Conservation (phyloP, 2,329 filamentous ascomycete species). For the Chaetomiaceae sp. region DNA sequence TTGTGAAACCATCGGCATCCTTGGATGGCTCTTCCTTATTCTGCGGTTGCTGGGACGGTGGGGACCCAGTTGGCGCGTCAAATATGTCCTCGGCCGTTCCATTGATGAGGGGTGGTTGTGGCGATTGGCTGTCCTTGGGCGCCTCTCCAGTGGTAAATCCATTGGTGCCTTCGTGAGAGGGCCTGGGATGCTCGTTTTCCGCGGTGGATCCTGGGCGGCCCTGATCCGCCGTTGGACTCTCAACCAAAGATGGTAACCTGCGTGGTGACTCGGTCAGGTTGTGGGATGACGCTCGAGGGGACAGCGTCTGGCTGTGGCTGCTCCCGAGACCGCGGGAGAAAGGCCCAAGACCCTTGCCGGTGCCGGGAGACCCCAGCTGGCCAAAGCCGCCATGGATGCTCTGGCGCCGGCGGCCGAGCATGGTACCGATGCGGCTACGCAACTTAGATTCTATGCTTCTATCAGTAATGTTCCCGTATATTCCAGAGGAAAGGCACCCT, state of each 20-base stretch:
- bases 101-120: slow-evolving; percentile 40
- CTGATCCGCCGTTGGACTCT: slow-evolving; percentile 45
- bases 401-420: slow-evolving; percentile 61
- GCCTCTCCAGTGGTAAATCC: slow-evolving; percentile 29
- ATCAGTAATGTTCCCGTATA: slow-evolving; percentile 3
- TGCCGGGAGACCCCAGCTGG: slow-evolving; percentile 48
- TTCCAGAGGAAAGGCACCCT: background rate
- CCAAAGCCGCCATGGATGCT: slow-evolving; percentile 61
- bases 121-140: slow-evolving; percentile 30
- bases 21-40: slow-evolving; percentile 43
- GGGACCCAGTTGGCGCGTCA: slow-evolving; percentile 48
- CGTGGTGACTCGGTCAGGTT: slow-evolving; percentile 52
- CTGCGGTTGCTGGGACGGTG: slow-evolving; percentile 44
- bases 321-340: slow-evolving; percentile 60
- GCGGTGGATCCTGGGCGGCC: slow-evolving; percentile 23
- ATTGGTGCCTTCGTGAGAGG: slow-evolving; percentile 39
- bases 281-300: slow-evolving; percentile 54
- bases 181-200: slow-evolving; percentile 31
- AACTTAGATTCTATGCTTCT: slow-evolving; percentile 47
- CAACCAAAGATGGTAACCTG: slow-evolving; percentile 53
- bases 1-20: slow-evolving; percentile 71
- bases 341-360: slow-evolving; percentile 46
- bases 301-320: slow-evolving; percentile 56
- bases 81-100: slow-evolving; percentile 46
- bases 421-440: slow-evolving; percentile 62